phyloP scores from a whole-genome alignment of 305 asterid species.

The Fraxinus ornus region DNA sequence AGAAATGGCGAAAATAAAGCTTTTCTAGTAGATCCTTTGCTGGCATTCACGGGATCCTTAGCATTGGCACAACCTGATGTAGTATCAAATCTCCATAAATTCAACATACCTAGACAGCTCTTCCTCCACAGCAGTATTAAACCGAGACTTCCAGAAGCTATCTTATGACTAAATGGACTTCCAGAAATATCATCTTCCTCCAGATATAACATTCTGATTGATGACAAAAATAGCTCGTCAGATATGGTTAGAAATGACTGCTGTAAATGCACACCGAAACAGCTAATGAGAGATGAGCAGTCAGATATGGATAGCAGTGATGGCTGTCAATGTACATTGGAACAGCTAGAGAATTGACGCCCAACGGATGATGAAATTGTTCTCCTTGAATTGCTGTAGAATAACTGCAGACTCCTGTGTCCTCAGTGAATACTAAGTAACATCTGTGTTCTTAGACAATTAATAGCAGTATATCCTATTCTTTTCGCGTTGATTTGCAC shows the following conservation, averaged over 20 bases:
- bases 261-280: neutral
- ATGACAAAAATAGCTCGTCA: neutral
- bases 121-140: slow-evolving; percentile 22
- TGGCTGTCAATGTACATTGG: neutral
- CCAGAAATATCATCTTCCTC: neutral
- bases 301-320: neutral
- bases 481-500: neutral
- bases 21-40: slow-evolving; percentile 38
- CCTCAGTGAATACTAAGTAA: neutral
- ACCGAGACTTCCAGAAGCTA: slow-evolving; percentile 35
- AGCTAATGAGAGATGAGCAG: neutral
- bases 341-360: neutral
- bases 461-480: neutral
- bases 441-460: neutral
- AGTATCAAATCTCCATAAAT: slow-evolving; percentile 34
- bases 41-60: slow-evolving; percentile 34
- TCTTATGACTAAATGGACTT: slow-evolving; percentile 38
- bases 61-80: slow-evolving; percentile 35
- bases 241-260: neutral
- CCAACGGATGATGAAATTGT: neutral
- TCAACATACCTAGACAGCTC: slow-evolving; percentile 37
- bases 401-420: neutral
- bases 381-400: neutral
- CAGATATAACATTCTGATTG: neutral
- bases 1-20: slow-evolving; percentile 34